A percentile compares a stretch with the other conserved stretches of the same genome.
These are phyloP conservation scores for Teratosphaeria nubilosa DNA, from an alignment of 2,329 filamentous ascomycete genomes.

Conservation along the genomic window DNA sequence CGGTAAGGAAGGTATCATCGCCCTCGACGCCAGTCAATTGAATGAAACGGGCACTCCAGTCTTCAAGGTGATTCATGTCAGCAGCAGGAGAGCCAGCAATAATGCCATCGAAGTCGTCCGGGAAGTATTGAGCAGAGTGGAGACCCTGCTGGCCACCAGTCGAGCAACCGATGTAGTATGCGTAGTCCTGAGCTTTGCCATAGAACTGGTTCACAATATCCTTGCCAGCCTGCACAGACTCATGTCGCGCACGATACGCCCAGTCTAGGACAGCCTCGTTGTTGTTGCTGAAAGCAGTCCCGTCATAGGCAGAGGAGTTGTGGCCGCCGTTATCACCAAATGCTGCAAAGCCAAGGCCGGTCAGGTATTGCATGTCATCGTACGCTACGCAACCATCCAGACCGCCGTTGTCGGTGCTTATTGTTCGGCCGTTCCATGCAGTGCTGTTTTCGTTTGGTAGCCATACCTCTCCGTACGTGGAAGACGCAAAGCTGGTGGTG, in stretches of 20 bases:
- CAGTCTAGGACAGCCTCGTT: conserved; percentile 24
- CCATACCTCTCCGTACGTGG: conserved; percentile 38
- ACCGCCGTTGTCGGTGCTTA: conserved; percentile 27
- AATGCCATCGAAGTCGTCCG: conserved; percentile 40
- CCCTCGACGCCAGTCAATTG: conserved; percentile 29
- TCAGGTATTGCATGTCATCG: conserved; percentile 23
- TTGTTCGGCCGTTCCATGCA: conserved; percentile 25
- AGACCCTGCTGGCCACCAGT: conserved; percentile 41
- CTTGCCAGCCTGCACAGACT: conserved; percentile 24
- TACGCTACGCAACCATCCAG: conserved; percentile 25
- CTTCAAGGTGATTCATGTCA: conserved; percentile 34
- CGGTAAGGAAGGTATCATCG: conserved; percentile 33
- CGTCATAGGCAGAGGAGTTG: conserved; percentile 23
- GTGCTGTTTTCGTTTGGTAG: conserved; percentile 25
- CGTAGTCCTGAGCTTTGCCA: conserved; percentile 27
- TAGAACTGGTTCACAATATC: conserved; percentile 29
- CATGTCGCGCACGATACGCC: conserved; percentile 24
- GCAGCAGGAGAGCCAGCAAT: conserved; percentile 36
- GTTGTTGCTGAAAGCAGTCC: conserved; percentile 15
- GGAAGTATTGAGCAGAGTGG: conserved; percentile 36
- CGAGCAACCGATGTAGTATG: conserved; percentile 40
- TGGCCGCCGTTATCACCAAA: conserved; percentile 27
- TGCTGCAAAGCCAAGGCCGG: conserved; percentile 23
- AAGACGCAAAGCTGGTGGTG: conserved; percentile 29
- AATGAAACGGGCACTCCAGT: conserved; percentile 34